phyloP scores from a whole-genome alignment of 2,329 filamentous ascomycete species.

The Monosporascus sp. region DNA sequence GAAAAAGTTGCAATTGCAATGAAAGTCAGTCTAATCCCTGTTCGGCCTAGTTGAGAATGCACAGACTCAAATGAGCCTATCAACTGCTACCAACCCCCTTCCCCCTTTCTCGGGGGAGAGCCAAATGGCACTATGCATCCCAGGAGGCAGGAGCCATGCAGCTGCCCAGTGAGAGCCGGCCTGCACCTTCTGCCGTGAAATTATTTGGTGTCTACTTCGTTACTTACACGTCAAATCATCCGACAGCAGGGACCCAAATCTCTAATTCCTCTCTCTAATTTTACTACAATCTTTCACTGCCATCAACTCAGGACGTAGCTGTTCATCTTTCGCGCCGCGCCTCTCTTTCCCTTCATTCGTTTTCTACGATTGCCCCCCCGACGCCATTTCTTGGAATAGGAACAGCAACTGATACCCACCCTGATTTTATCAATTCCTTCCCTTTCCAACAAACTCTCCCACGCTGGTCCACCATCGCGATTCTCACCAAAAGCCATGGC shows the following conservation, averaged over 20 bases:
- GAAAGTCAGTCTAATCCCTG: conserved; percentile 6
- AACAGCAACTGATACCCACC: conserved; percentile 21
- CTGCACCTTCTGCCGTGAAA: conserved; percentile 35
- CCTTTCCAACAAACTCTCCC: conserved; percentile 4
- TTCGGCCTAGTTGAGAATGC: conserved; percentile 9
- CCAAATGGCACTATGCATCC: neutral
- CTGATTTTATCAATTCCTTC: conserved; percentile 24
- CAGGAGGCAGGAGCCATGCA: no score
- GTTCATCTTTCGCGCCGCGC: neutral
- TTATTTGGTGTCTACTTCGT: conserved; percentile 33
- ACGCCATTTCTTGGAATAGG: conserved; percentile 35
- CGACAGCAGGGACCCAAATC: neutral
- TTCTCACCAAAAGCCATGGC: conserved; percentile 51
- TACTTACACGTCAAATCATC: neutral
- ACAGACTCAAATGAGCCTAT: conserved; percentile 21
- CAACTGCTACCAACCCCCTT: conserved; percentile 18
- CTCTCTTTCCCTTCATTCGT: conserved; percentile 15
- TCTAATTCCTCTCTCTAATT: conserved; percentile 3
- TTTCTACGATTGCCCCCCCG: conserved; percentile 22
- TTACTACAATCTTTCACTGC: conserved; percentile 11
- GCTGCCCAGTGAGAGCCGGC: neutral
- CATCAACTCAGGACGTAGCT: conserved; percentile 4
- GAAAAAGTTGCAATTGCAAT: neutral
- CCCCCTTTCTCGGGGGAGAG: conserved; percentile 19
- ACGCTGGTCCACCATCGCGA: neutral